Base-by-base conservation (phyloP, 257 asterid species). In the Forsythia suspensa region DNA sequence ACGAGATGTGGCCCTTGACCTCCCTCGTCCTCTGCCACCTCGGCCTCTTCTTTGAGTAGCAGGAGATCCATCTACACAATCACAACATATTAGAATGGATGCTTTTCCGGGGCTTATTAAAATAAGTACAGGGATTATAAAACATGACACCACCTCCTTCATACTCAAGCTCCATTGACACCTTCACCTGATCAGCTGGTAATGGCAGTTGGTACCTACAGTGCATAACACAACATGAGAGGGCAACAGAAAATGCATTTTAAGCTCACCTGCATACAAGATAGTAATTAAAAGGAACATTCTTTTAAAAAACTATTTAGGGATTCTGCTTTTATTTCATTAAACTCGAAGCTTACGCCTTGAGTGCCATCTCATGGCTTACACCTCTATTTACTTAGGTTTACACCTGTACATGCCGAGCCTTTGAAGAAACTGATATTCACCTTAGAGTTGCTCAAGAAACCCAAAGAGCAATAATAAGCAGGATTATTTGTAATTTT, bases 121-220 rank as follows among this genome's bases (percentile, higher is more conserved):
- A 24, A 70, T 2, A 41, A 72, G 55, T 38, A 38, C 36, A 20
- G n/a, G n/a, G 75, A 63, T 63, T 16, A 46, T 65, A 80, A 65
- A 82, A 76, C 12, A 73, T 11, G 55, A 82, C 34, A 73, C 75
- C 65, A 90, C 97, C 97, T 88, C 70, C 70, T 63, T 93, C 97
- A 82, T 89, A 93, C 4, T 95, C 96, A 3, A 78, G 84, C 77
- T 95, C 98, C 1, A 88, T 78, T 8, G 84, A 80, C 76, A 90
- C 93, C 85, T 88, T 93, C 83, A 95, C 99, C 79, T 85, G 99
- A 83, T 95, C 99, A 79, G 94, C 94, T 73, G 98, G 98, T 69
- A 95, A 80, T 18, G 99, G 98, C 70, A 86, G 87, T 83, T 95
- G 99, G 81, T 95, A 95, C 86, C 99, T 95, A 72, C 86, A 84